These are phyloP conservation scores for Cyanidiococcus yangmingshanensis DNA, from an alignment of 23 red algal genomes.

Conservation along the genomic window DNA sequence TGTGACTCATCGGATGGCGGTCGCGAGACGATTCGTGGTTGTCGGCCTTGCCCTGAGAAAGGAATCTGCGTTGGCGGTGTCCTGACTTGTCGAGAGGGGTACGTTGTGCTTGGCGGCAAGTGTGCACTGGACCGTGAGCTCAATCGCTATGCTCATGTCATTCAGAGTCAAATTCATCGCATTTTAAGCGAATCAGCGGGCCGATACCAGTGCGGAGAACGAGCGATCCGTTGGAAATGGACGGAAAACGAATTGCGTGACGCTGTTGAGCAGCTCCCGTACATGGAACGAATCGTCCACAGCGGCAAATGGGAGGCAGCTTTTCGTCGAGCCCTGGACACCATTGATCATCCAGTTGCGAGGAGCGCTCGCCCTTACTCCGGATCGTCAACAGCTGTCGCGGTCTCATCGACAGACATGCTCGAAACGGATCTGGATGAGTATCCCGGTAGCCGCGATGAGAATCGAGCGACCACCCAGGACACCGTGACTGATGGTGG, in stretches of 20 bases:
- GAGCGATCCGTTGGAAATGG: not conserved
- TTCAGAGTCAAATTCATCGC: not conserved
- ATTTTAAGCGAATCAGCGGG: not conserved
- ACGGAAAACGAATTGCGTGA: not conserved
- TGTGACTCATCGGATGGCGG: not conserved
- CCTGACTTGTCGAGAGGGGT: not conserved
- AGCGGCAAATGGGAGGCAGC: conserved; percentile 12
- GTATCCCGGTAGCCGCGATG: not conserved
- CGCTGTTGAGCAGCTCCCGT: not conserved
- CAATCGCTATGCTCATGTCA: conserved; percentile 10
- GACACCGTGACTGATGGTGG: not conserved
- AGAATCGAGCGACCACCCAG: not conserved
- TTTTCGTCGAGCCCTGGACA: conserved; percentile 10
- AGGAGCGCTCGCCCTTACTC: not conserved
- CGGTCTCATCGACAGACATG: not conserved
- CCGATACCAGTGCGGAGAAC: not conserved
- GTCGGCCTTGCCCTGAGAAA: not conserved
- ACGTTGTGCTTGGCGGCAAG: conserved; percentile 6
- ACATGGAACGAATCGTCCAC: conserved; percentile 1
- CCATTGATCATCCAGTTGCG: not conserved
- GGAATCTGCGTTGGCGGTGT: conserved; percentile 3
- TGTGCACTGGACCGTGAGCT: conserved; percentile 1
- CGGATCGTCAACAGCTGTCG: not conserved
- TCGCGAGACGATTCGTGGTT: not conserved
- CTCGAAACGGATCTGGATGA: not conserved